Evolutionary conservation across 768 basidiomycete species (phyloP).

Genomic region (Termitomyces sp.): DNA sequence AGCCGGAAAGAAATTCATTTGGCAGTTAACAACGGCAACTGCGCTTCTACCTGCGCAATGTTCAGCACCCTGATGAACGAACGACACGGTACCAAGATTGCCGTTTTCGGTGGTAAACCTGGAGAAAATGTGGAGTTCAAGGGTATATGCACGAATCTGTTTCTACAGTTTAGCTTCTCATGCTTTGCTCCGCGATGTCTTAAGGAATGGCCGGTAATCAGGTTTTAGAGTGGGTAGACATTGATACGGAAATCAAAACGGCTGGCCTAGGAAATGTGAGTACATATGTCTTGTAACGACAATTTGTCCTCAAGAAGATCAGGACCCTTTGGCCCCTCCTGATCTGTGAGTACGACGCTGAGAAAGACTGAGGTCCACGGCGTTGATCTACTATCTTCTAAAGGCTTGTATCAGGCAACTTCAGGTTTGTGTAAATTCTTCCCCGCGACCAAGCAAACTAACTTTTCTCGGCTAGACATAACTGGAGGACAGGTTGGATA

Average conservation of each 20-base stretch:
- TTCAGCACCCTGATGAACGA: conserved; percentile 63
- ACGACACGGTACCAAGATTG: conserved; percentile 47
- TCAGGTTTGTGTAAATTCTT: conserved; percentile 28
- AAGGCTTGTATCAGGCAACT: conserved; percentile 40
- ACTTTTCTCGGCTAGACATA: conserved; percentile 26
- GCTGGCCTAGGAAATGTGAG: conserved; percentile 46
- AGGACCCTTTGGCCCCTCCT: conserved; percentile 42
- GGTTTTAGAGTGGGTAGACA: conserved; percentile 57
- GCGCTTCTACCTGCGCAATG: conserved; percentile 63
- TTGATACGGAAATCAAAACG: conserved; percentile 61
- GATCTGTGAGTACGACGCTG: conserved; percentile 32
- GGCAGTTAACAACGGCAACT: conserved; percentile 40
- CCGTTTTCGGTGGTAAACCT: conserved; percentile 57
- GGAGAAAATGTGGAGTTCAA: conserved; percentile 48
- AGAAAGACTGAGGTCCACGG: background rate
- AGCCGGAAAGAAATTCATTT: background rate
- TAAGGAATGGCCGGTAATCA: conserved; percentile 59
- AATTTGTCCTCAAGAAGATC: background rate
- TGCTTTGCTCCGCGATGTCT: background rate
- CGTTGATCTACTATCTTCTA: background rate
- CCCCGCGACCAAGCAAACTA: background rate
- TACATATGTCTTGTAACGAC: background rate
- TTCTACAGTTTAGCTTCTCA: background rate
- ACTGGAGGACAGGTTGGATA: conserved; percentile 44
- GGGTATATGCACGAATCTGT: conserved; percentile 20